Conservation (phyloP, 139 green algal genomes). For the Desmodesmus armatus region DNA sequence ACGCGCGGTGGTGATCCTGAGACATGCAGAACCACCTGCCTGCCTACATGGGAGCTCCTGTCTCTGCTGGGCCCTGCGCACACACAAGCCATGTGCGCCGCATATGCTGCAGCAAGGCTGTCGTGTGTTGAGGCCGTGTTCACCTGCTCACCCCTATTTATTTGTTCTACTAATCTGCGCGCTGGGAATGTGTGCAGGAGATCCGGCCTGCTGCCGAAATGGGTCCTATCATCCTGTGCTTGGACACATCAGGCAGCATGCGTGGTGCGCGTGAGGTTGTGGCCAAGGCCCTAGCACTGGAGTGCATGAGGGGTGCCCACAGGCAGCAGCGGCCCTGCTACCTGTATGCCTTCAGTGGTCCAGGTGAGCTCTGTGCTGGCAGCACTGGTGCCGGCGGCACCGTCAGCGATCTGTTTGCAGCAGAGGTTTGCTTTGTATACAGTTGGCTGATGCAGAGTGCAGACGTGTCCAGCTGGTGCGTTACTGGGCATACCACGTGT, state of each 20-base stretch:
- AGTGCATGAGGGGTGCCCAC: slow-evolving; percentile 89
- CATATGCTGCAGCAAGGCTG: background rate
- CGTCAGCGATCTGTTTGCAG: too few species aligned
- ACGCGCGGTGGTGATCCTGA: too few species aligned
- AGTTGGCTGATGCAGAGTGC: too few species aligned
- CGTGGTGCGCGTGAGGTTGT: slow-evolving; percentile 83
- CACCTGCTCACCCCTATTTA: background rate
- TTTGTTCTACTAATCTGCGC: background rate
- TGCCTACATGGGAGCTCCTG: too few species aligned
- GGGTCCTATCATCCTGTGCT: slow-evolving; percentile 94
- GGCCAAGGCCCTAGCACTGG: slow-evolving; percentile 92
- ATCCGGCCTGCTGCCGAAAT: slow-evolving; percentile 90
- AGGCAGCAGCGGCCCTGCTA: slow-evolving; percentile 84
- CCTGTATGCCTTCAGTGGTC: slow-evolving; percentile 93
- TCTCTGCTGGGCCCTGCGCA: too few species aligned
- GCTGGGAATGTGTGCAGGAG: slow-evolving; percentile 74
- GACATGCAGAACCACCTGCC: too few species aligned
- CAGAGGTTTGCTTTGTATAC: too few species aligned
- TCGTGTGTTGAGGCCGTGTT: background rate
- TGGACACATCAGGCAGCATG: slow-evolving; percentile 88
- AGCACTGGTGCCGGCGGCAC: too few species aligned
- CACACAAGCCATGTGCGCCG: background rate
- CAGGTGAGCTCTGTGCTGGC: slow-evolving; percentile 44
- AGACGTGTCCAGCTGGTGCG: too few species aligned
- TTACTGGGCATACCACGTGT: too few species aligned